phyloP scores from a whole-genome alignment of 441 rosid genomes.

The Adansonia madagascariensis region DNA sequence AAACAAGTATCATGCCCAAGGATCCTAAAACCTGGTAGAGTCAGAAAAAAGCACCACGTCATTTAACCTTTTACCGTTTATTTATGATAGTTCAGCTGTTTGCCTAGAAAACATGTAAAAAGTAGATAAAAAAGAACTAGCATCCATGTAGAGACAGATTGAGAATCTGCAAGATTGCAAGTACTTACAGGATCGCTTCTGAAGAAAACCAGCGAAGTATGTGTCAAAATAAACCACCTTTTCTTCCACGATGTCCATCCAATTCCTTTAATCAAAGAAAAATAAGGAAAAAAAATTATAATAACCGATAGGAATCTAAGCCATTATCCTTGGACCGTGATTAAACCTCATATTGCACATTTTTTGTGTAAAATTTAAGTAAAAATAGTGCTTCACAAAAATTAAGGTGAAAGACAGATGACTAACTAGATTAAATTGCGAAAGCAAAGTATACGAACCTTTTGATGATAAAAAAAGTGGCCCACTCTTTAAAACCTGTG shows the following conservation, averaged over 20 bases:
- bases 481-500: conserved; percentile 94
- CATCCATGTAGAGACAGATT: conserved; percentile 8
- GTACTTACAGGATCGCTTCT: conserved; percentile 94
- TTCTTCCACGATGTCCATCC: conserved; percentile 99
- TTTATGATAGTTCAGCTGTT: neutral
- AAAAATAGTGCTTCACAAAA: conserved; percentile 5
- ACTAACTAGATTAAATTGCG: conserved; percentile 13
- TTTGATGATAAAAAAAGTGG: conserved; percentile 89
- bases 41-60: conserved; percentile 4
- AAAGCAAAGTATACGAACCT: conserved; percentile 52
- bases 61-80: conserved; percentile 15
- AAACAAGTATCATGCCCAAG: neutral
- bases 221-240: conserved; percentile 95
- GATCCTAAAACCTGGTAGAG: conserved; percentile 8
- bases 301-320: conserved; percentile 7
- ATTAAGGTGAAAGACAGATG: neutral
- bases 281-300: neutral
- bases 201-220: conserved; percentile 94
- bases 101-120: neutral
- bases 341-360: neutral
- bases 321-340: neutral
- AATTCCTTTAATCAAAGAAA: conserved; percentile 61
- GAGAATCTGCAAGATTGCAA: conserved; percentile 23
- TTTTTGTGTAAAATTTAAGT: neutral
- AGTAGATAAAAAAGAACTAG: neutral